Conservation (phyloP, 768 basidiomycete species). For the Gloeophyllum trabeum region DNA sequence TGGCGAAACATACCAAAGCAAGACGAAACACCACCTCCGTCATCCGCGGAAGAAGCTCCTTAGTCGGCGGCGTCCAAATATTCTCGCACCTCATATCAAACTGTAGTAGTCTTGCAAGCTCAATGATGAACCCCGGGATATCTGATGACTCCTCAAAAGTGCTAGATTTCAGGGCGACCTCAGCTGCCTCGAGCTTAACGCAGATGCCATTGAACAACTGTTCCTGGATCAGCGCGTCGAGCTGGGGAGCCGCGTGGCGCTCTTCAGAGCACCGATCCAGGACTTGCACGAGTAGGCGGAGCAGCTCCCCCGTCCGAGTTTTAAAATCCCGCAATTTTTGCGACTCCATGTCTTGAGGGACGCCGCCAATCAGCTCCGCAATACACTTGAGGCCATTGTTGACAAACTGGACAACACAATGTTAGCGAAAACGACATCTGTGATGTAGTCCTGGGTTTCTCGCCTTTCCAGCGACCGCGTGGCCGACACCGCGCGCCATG, state of each 20-base stretch:
- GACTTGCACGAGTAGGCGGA: constrained; percentile 59
- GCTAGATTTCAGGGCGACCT: neutral
- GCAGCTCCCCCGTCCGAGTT: constrained; percentile 49
- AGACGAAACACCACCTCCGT: constrained; percentile 31
- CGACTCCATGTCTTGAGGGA: constrained; percentile 13
- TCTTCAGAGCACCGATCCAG: constrained; percentile 51
- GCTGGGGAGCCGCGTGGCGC: constrained; percentile 26
- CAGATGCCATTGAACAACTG: constrained; percentile 40
- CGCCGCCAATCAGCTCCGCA: constrained; percentile 37
- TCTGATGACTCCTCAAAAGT: neutral
- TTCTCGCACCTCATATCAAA: constrained; percentile 60
- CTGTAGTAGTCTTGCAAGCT: constrained; percentile 59
- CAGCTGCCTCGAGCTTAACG: constrained; percentile 26
- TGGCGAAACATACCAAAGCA: constrained; percentile 6
- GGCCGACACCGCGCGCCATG: constrained; percentile 62
- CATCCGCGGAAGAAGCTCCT: constrained; percentile 26
- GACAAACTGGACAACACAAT: constrained; percentile 46
- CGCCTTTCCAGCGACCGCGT: constrained; percentile 59
- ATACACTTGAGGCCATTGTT: constrained; percentile 65
- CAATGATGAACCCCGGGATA: constrained; percentile 31
- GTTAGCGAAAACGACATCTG: too few relatives aligned
- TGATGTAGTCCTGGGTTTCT: too few relatives aligned
- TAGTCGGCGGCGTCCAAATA: constrained; percentile 41
- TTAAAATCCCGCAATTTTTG: constrained; percentile 28
- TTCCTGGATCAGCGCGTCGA: constrained; percentile 48